Percentiles rank a stretch among this genome's conserved stretches.
phyloP scores from a whole-genome alignment of 768 basidiomycete genomes.

The Rhodosporidiobolus sp. region DNA sequence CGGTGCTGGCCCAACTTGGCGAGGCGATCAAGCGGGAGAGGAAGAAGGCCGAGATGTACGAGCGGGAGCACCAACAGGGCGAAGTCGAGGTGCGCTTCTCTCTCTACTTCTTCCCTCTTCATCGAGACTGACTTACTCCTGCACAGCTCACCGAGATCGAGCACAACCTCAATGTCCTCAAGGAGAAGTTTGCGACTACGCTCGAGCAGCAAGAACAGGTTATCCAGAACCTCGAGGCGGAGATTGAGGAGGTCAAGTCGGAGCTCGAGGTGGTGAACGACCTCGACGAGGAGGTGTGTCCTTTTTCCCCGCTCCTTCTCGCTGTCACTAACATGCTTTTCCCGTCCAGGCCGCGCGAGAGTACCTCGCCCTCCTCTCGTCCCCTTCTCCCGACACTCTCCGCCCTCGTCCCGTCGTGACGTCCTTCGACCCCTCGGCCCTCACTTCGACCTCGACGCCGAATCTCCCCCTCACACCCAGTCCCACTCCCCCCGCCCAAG shows the following conservation, averaged over 20 bases:
- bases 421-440: constrained; percentile 15
- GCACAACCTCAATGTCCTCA: constrained; percentile 7
- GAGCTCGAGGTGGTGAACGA: constrained; percentile 25
- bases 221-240: constrained; percentile 17
- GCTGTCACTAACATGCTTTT: background rate
- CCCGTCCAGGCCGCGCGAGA: constrained; percentile 4
- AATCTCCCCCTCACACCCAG: background rate
- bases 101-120: background rate
- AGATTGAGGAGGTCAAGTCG: constrained; percentile 19
- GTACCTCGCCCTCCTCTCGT: constrained; percentile 26
- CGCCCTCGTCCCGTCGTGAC: background rate
- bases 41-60: constrained; percentile 19
- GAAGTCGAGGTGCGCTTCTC: constrained; percentile 15
- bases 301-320: background rate
- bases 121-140: background rate
- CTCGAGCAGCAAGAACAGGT: constrained; percentile 19
- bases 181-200: constrained; percentile 11
- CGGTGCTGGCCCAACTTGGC: constrained; percentile 18
- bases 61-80: constrained; percentile 10
- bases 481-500: background rate
- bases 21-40: constrained; percentile 32
- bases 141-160: constrained; percentile 26
- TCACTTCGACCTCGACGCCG: background rate
- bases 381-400: background rate
- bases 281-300: constrained; percentile 15